Conservation (phyloP, 208 protist genomes). For the Acanthamoeba rhysodes region DNA sequence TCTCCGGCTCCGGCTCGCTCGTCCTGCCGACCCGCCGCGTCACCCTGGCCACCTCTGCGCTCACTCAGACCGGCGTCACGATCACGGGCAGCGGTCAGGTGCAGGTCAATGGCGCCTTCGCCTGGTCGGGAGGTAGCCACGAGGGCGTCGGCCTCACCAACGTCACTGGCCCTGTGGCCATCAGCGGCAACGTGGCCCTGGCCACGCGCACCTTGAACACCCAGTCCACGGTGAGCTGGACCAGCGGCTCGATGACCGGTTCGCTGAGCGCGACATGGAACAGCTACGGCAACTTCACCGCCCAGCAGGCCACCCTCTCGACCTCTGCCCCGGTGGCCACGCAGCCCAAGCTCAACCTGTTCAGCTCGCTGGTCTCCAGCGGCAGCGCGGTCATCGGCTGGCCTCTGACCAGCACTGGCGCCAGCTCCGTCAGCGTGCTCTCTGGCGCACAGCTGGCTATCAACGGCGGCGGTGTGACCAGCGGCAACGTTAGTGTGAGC, state of each 20-base stretch:
- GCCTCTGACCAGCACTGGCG: not conserved
- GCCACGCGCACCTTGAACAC: not conserved
- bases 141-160: slow-evolving; percentile 13
- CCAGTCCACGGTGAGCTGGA: not conserved
- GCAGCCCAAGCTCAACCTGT: not conserved
- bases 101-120: slow-evolving; percentile 47
- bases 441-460: not conserved
- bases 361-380: not conserved
- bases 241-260: not conserved
- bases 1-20: not conserved
- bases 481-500: slow-evolving; percentile 29
- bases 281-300: slow-evolving; percentile 58
- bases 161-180: not conserved
- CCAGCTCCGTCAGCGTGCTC: not conserved
- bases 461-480: slow-evolving; percentile 5
- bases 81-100: slow-evolving; percentile 15
- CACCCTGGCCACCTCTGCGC: not conserved
- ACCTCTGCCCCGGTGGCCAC: not conserved
- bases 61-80: slow-evolving; percentile 18
- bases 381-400: not conserved
- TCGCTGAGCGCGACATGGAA: slow-evolving; percentile 52
- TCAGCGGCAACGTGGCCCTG: slow-evolving; percentile 32
- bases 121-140: slow-evolving; percentile 43
- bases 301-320: not conserved
- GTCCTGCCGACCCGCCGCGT: not conserved